Percentiles rank a stretch among this genome's conserved stretches.
These are phyloP conservation scores for Solanum chacoense DNA, from an alignment of 305 asterid genomes.

Conservation along the genomic window DNA sequence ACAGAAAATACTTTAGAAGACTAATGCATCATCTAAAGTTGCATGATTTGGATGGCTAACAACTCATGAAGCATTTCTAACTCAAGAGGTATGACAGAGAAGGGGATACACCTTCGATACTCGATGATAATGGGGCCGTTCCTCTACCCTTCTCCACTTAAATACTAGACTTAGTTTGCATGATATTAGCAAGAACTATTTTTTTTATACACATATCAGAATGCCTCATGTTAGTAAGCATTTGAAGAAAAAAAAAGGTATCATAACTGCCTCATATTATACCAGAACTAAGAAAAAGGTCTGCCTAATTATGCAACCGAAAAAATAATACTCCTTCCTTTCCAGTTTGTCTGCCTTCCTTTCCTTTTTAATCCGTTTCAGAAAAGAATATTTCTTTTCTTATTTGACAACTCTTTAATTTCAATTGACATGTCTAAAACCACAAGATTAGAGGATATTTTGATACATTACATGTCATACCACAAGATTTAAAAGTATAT, in stretches of 20 bases:
- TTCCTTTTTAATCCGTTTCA: background rate
- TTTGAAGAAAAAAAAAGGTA: background rate
- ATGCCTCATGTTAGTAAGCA: background rate
- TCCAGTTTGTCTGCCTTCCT: background rate
- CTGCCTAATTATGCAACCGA: background rate
- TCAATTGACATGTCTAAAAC: background rate
- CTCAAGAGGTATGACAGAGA: background rate
- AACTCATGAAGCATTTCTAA: background rate
- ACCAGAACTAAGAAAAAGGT: background rate
- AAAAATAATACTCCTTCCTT: background rate
- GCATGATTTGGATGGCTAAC: background rate
- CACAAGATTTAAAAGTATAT: background rate
- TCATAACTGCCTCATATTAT: background rate
- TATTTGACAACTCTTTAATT: background rate
- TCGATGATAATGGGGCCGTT: background rate
- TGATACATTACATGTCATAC: background rate
- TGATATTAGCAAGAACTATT: background rate
- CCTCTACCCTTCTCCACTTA: background rate
- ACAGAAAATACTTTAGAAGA: background rate
- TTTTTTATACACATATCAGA: background rate
- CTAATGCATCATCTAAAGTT: background rate
- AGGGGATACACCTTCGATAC: background rate
- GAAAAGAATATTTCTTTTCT: background rate
- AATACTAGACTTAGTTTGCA: background rate
- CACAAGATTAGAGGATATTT: background rate